Evolutionary conservation across 2,329 filamentous ascomycete genomes (phyloP).

Genomic region (Botryotinia convoluta): DNA sequence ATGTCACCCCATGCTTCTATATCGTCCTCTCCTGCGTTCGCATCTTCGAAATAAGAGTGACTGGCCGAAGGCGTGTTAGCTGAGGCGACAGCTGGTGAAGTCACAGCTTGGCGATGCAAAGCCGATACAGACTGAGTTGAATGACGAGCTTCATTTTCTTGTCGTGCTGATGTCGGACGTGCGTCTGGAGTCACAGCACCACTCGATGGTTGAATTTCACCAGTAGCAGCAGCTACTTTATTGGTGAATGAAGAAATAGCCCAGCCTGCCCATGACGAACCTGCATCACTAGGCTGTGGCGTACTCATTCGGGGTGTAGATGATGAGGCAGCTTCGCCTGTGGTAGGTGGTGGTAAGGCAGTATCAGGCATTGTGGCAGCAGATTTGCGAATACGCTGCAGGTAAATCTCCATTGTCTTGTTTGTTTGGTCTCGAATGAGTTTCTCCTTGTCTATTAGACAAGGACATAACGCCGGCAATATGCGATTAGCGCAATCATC

Average conservation of each 20-base stretch:
- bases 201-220: slow-evolving; percentile 68
- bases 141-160: slow-evolving; percentile 39
- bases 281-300: slow-evolving; percentile 61
- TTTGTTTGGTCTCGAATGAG: slow-evolving; percentile 86
- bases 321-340: slow-evolving; percentile 44
- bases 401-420: slow-evolving; percentile 83
- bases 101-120: slow-evolving; percentile 59
- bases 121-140: slow-evolving; percentile 51
- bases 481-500: slow-evolving; percentile 86
- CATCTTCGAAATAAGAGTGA: slow-evolving; percentile 54
- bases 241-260: slow-evolving; percentile 98
- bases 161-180: slow-evolving; percentile 44
- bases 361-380: slow-evolving; percentile 76
- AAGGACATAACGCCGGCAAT: slow-evolving; percentile 78
- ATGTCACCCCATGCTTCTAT: slow-evolving; percentile 71
- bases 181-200: slow-evolving; percentile 46
- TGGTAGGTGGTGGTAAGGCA: slow-evolving; percentile 63
- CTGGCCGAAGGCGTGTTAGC: slow-evolving; percentile 47
- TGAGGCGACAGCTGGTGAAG: slow-evolving; percentile 48
- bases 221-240: slow-evolving; percentile 78
- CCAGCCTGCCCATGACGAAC: slow-evolving; percentile 87
- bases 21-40: slow-evolving; percentile 59
- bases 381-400: slow-evolving; percentile 78
- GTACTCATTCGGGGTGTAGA: slow-evolving; percentile 73
- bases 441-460: slow-evolving; percentile 92